phyloP scores from a whole-genome alignment of 1,284 basidiomycete species.

The Inonotus obliquus region DNA sequence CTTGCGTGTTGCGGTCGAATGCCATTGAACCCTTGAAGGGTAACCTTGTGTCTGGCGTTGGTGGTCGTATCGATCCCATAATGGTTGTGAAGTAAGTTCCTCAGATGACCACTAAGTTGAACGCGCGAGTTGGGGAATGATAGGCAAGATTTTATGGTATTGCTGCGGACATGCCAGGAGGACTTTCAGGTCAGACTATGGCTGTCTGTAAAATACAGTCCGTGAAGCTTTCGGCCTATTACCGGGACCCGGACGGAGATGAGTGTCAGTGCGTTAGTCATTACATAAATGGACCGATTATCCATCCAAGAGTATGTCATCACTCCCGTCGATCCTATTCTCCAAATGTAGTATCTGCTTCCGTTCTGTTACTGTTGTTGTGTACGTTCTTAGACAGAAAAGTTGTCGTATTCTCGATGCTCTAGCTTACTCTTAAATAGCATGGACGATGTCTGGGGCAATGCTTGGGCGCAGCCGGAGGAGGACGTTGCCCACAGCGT shows the following conservation, averaged over 20 bases:
- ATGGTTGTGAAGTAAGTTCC: neutral
- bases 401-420: neutral
- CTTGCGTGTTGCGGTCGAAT: conserved; percentile 15
- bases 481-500: conserved; percentile 8
- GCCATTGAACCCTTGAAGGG: conserved; percentile 16
- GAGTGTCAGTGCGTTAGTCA: neutral
- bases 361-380: neutral
- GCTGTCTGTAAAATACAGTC: too few species aligned
- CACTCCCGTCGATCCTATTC: neutral
- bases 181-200: neutral
- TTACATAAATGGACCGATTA: neutral
- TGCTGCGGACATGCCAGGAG: neutral
- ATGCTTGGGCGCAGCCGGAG: conserved; percentile 18
- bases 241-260: neutral
- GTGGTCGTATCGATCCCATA: neutral
- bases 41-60: conserved; percentile 10
- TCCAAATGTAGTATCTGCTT: neutral
- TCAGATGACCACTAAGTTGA: neutral
- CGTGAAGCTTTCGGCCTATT: too few species aligned
- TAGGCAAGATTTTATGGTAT: neutral
- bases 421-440: neutral
- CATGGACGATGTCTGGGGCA: conserved; percentile 19
- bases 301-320: neutral
- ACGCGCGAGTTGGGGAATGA: neutral
- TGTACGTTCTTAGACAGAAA: neutral